These are phyloP conservation scores for Trypanosoma cruzi DNA, from an alignment of 208 protist genomes.

Conservation along the genomic window DNA sequence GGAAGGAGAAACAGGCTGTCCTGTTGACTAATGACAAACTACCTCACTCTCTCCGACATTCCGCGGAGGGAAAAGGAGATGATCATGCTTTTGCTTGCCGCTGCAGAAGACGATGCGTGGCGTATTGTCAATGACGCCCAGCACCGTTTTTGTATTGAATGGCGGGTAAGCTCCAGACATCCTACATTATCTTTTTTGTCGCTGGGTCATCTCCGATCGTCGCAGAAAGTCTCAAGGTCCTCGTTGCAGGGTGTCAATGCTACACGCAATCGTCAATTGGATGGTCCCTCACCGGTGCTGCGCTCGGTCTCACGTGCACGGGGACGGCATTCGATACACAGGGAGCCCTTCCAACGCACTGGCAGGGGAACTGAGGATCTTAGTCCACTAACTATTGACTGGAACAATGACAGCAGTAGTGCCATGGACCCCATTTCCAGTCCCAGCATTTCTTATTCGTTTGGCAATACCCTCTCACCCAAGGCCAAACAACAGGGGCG, in stretches of 20 bases:
- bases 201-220: not conserved
- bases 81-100: slow-evolving; percentile 14
- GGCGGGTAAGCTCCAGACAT: slow-evolving; percentile 3
- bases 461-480: not conserved
- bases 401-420: slow-evolving; percentile 2
- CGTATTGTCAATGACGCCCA: not conserved
- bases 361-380: not conserved
- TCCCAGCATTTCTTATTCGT: not conserved
- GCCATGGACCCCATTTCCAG: not conserved
- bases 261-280: not conserved
- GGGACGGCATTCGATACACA: not conserved
- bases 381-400: slow-evolving; percentile 19
- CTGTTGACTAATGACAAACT: not conserved
- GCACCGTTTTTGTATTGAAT: slow-evolving; percentile 13
- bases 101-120: slow-evolving; percentile 13
- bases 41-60: slow-evolving; percentile 9
- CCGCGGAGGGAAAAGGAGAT: slow-evolving; percentile 14
- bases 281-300: not conserved
- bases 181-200: slow-evolving; percentile 4
- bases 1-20: not conserved
- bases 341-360: not conserved
- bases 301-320: not conserved
- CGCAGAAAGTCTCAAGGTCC: not conserved
- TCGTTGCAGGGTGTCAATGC: not conserved
- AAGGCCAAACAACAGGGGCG: not conserved